phyloP scores from a whole-genome alignment of 805 yeast genomes.

The Wickerhamomyces bisporus region DNA sequence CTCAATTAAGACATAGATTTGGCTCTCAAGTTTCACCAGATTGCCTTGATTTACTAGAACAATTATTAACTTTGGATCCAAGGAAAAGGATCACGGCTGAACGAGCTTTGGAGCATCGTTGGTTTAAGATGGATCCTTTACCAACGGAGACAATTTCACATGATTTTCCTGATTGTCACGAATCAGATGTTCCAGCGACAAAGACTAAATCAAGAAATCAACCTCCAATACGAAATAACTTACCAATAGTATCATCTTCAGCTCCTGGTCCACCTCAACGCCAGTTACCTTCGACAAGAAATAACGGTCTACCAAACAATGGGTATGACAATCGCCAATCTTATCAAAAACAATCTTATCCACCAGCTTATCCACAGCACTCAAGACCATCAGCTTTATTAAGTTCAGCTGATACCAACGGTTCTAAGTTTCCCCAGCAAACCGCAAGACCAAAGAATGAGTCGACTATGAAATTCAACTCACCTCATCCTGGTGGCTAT shows the following conservation, averaged over 20 bases:
- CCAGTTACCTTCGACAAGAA: neutral
- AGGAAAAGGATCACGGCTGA: conserved; percentile 67
- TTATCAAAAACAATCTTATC: too few species aligned
- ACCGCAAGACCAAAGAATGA: too few species aligned
- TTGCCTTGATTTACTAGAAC: conserved; percentile 53
- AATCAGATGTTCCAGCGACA: conserved; percentile 48
- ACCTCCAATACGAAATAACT: neutral
- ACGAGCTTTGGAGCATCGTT: conserved; percentile 67
- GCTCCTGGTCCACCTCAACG: neutral
- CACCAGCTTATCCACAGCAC: too few species aligned
- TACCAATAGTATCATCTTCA: neutral
- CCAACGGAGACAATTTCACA: conserved; percentile 51
- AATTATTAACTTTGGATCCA: conserved; percentile 69
- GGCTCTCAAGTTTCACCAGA: conserved; percentile 30
- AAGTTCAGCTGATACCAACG: too few species aligned
- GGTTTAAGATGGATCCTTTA: conserved; percentile 61
- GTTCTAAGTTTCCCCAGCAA: too few species aligned
- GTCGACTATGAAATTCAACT: too few species aligned
- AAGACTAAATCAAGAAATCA: neutral
- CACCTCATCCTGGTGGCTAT: too few species aligned
- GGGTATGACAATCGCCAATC: neutral
- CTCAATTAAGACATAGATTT: conserved; percentile 44
- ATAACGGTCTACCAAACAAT: too few species aligned
- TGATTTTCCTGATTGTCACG: conserved; percentile 78
- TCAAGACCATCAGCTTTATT: too few species aligned